Evolutionary conservation across 495 filamentous ascomycete genomes (phyloP).

Genomic region (Neurospora intermedia): DNA sequence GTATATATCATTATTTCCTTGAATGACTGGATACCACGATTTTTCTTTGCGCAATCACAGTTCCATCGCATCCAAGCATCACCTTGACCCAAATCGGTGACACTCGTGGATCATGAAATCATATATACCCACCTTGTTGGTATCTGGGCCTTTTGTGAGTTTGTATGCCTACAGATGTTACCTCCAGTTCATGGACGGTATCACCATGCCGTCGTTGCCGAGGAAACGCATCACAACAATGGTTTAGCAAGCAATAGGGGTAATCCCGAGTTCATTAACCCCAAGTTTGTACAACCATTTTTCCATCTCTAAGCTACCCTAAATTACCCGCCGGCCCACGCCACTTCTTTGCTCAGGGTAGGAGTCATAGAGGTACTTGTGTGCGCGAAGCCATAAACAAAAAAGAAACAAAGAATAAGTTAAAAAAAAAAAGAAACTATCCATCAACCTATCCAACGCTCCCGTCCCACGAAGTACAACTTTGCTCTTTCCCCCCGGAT

Average conservation of each 20-base stretch:
- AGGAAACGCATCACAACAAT: not conserved
- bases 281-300: not conserved
- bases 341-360: not conserved
- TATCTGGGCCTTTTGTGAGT: not conserved
- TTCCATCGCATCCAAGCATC: too few species aligned
- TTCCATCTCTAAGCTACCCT: not conserved
- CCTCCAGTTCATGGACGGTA: not conserved
- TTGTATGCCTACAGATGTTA: not conserved
- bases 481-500: not conserved
- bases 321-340: not conserved
- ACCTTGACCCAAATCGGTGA: not conserved
- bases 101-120: not conserved
- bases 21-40: constrained; percentile 15
- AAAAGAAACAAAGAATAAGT: not conserved
- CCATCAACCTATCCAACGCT: not conserved
- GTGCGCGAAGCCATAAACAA: not conserved
- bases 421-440: not conserved
- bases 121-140: not conserved
- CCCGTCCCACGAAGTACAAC: not conserved
- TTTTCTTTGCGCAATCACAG: not conserved
- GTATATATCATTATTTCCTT: constrained; percentile 13
- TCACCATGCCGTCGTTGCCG: not conserved
- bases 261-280: not conserved
- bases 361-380: not conserved
- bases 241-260: not conserved